Base-by-base conservation (phyloP, 1,139 yeast genomes). In the Meyerozyma carpophila region DNA sequence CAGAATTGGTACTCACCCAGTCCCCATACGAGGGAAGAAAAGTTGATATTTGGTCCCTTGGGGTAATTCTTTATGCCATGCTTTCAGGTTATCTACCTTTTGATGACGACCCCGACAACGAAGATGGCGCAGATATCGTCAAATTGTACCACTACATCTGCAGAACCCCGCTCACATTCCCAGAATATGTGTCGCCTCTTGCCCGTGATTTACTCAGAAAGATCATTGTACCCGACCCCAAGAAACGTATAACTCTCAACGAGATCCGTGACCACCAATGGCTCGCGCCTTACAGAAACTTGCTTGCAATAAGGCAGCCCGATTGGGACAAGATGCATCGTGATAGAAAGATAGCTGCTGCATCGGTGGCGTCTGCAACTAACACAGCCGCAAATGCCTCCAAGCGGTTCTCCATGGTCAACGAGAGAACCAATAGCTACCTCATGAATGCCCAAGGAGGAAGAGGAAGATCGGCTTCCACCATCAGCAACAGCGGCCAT, bases 11-110 rank as follows among this genome's bases (percentile, higher is more conserved):
- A 4, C 84, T 91, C 36, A 84, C 94, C 11, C 91, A 84, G 54
- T 76, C 81, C 44, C 93, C 94, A 18, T 93, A 93, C 61, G 90
- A 86, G 54, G 97, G 96, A n/a, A 78, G 90, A 50, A 90, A 88
- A 62, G 97, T 89, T 21, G 98, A 93, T 63, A 85, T 91, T 39
- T 93, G 98, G 98, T 89, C 96, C 1, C 81, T 96, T 54, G 98
- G 98, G 45, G 93, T 94, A 36, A 93, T 93, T 45, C 69, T 93
- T 41, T 93, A 90, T 60, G 98, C 98, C 11, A 93, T 94, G 96
- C 73, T 94, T 41, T 90, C 98, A 0, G 99, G 99, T 1, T 94
- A 93, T 61, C 74, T 93, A 50, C 99, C 99, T 2, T 93, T 90
- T 72, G 99, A 93, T 61, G 98, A 93, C 63, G 99, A 93, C 62